phyloP scores from a whole-genome alignment of 306 rosid genomes.

The Acacia acuminata region DNA sequence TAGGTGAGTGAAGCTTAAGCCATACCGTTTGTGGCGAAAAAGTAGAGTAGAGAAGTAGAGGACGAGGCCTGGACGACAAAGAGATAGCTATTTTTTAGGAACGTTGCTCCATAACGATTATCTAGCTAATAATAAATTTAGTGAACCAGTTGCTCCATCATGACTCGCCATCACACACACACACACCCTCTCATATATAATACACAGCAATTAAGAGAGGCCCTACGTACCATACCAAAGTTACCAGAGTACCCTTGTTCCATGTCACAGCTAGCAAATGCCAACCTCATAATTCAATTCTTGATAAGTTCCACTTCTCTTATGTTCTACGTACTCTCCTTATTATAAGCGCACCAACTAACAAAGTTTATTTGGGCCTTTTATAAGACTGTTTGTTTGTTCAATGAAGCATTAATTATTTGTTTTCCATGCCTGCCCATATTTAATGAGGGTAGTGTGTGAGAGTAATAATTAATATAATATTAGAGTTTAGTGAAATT shows the following conservation, averaged over 20 bases:
- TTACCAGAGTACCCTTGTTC: slow-evolving; percentile 52
- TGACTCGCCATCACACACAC: neutral
- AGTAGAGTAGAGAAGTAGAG: neutral
- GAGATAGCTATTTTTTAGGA: neutral
- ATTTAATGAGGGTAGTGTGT: too few relatives aligned
- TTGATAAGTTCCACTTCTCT: slow-evolving; percentile 8
- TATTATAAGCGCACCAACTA: too few relatives aligned
- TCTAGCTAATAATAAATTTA: neutral
- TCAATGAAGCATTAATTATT: too few relatives aligned
- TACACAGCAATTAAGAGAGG: slow-evolving; percentile 29
- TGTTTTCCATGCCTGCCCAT: too few relatives aligned
- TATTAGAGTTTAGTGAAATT: too few relatives aligned
- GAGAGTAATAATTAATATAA: too few relatives aligned
- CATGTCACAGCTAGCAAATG: neutral
- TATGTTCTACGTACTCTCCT: neutral
- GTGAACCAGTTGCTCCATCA: slow-evolving; percentile 16
- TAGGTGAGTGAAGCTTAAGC: neutral
- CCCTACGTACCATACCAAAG: neutral
- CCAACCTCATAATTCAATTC: slow-evolving; percentile 30
- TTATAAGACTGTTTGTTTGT: too few relatives aligned
- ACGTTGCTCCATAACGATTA: neutral
- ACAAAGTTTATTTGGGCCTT: too few relatives aligned
- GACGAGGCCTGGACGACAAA: neutral
- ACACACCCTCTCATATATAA: slow-evolving; percentile 33
- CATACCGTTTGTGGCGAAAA: neutral